These are phyloP conservation scores for Hericium erinaceus DNA, from an alignment of 768 basidiomycete species.

Conservation along the genomic window DNA sequence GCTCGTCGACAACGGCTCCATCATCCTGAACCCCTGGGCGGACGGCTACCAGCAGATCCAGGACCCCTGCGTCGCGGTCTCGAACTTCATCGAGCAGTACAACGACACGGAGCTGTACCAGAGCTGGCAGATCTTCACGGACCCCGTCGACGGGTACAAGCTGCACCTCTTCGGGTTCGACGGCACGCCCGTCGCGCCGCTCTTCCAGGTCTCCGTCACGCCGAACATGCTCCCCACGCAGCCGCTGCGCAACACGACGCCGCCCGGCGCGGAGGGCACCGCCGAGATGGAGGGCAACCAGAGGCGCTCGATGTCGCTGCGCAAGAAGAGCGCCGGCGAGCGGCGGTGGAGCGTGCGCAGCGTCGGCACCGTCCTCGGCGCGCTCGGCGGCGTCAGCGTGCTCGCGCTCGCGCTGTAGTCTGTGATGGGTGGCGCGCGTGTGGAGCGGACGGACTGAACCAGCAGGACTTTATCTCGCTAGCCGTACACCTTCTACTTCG, in stretches of 20 bases:
- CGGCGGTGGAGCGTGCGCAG: neutral
- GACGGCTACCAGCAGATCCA: constrained; percentile 96
- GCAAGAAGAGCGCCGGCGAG: neutral
- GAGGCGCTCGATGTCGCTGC: neutral
- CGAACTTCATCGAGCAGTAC: constrained; percentile 83
- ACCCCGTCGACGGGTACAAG: constrained; percentile 50
- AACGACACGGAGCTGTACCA: constrained; percentile 61
- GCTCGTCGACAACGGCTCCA: constrained; percentile 68
- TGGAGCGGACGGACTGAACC: no score
- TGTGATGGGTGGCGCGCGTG: no score
- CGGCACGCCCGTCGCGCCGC: constrained; percentile 65
- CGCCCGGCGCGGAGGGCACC: neutral
- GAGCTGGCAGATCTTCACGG: constrained; percentile 66
- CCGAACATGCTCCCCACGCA: constrained; percentile 85
- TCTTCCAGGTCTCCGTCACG: constrained; percentile 53
- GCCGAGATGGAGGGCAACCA: neutral
- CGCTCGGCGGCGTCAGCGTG: neutral
- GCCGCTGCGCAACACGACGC: constrained; percentile 41
- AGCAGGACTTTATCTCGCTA: no score
- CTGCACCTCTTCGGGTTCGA: constrained; percentile 76
- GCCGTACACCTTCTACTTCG: no score
- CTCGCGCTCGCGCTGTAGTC: neutral
- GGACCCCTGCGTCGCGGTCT: constrained; percentile 82
- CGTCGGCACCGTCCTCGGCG: constrained; percentile 2
- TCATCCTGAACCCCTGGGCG: constrained; percentile 60